A percentile compares a stretch with the other conserved stretches of the same genome.
phyloP scores from a whole-genome alignment of 495 filamentous ascomycete genomes.

The Poronia punctata region DNA sequence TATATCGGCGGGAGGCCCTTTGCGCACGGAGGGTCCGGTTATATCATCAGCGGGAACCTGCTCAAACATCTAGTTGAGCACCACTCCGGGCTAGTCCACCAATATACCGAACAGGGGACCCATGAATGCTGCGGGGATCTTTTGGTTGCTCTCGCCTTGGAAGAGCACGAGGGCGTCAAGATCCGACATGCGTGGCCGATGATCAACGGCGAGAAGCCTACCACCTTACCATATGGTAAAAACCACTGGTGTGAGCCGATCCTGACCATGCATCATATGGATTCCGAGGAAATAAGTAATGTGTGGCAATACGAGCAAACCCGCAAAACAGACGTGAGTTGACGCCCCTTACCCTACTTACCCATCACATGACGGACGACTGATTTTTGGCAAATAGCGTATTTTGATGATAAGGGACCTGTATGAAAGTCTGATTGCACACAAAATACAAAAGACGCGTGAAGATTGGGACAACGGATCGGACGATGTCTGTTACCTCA shows the following conservation, averaged over 20 bases:
- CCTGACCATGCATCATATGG: conserved; percentile 48
- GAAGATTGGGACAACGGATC: conserved; percentile 41
- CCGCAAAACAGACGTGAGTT: conserved; percentile 26
- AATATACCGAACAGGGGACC: conserved; percentile 31
- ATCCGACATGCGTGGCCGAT: conserved; percentile 43
- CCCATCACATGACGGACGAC: conserved; percentile 18
- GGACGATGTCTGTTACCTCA: conserved; percentile 31
- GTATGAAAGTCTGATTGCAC: conserved; percentile 32
- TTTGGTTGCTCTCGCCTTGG: conserved; percentile 36
- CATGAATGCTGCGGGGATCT: conserved; percentile 44
- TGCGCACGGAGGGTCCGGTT: conserved; percentile 44
- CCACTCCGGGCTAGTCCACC: conserved; percentile 23
- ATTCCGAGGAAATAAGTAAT: conserved; percentile 27
- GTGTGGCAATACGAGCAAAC: conserved; percentile 32
- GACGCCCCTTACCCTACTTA: conserved; percentile 18
- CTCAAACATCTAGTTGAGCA: conserved; percentile 31
- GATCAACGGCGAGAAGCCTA: conserved; percentile 45
- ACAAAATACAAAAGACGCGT: conserved; percentile 25
- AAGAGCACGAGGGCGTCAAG: conserved; percentile 30
- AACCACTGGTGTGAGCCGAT: conserved; percentile 52
- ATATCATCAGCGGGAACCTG: conserved; percentile 40
- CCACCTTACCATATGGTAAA: conserved; percentile 33
- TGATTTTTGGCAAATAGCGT: conserved; percentile 10
- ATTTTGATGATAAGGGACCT: conserved; percentile 34
- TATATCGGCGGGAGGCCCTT: conserved; percentile 29